These are phyloP conservation scores for Coccomyxa sp. DNA, from an alignment of 139 green algal genomes.

Conservation along the genomic window DNA sequence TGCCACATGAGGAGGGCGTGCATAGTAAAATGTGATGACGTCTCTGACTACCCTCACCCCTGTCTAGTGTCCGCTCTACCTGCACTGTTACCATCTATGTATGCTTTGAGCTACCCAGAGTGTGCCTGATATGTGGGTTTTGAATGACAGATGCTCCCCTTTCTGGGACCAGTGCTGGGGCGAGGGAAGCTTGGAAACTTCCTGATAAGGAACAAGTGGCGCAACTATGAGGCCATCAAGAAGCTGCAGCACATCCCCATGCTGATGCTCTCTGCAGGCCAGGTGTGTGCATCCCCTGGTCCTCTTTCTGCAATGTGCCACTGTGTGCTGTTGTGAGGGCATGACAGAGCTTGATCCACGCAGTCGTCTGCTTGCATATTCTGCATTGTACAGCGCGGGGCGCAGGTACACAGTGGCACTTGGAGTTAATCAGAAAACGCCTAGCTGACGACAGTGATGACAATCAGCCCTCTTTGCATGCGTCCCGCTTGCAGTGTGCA, in stretches of 20 bases:
- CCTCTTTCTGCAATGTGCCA: background rate
- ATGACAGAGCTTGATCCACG: background rate
- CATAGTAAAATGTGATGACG: no score
- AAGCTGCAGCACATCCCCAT: slow-evolving; percentile 46
- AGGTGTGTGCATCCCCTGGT: slow-evolving; percentile 22
- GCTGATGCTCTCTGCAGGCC: slow-evolving; percentile 65
- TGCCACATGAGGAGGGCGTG: no score
- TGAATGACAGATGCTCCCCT: slow-evolving; percentile 23
- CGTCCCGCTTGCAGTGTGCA: no score
- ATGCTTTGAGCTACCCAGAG: background rate
- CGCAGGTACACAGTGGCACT: background rate
- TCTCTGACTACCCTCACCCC: no score
- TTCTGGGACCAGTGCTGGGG: slow-evolving; percentile 28
- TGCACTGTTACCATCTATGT: background rate
- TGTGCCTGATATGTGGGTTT: no score
- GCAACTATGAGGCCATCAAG: slow-evolving; percentile 48
- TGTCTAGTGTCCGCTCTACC: no score
- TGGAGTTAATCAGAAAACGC: background rate
- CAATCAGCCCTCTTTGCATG: no score
- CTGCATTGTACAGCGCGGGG: background rate
- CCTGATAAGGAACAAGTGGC: slow-evolving; percentile 86
- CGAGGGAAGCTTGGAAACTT: slow-evolving; percentile 66
- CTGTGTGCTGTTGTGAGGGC: background rate
- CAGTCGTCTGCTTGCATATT: background rate
- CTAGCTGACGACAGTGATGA: no score